These are phyloP conservation scores for Silene vulgaris DNA, from an alignment of 179 eudicot species.

Conservation along the genomic window DNA sequence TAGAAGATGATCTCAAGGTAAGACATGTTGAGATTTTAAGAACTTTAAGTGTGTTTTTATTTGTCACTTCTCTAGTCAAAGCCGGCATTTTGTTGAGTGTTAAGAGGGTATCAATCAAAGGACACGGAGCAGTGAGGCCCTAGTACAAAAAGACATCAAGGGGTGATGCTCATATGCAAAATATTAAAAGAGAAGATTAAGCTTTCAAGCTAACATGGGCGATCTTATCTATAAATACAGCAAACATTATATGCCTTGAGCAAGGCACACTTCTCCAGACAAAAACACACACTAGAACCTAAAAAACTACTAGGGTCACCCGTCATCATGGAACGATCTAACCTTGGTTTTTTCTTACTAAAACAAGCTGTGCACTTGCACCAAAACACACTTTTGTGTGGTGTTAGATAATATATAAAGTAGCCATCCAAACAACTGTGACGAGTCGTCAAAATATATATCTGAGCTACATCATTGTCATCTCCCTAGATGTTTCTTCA, in stretches of 20 bases:
- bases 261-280: not conserved
- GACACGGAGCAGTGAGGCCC: not conserved
- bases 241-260: too few species aligned
- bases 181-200: not conserved
- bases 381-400: not conserved
- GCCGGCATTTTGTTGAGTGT: not conserved
- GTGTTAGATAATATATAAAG: not conserved
- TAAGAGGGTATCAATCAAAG: not conserved
- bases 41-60: not conserved
- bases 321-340: not conserved
- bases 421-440: not conserved
- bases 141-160: not conserved
- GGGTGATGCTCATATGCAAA: not conserved
- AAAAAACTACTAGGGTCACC: not conserved
- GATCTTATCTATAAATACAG: too few species aligned
- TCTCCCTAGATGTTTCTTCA: not conserved
- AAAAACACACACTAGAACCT: conserved; percentile 3
- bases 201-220: not conserved
- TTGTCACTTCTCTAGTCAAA: not conserved
- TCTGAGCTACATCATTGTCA: conserved; percentile 1
- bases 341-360: not conserved
- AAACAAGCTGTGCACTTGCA: not conserved
- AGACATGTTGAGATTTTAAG: conserved; percentile 1
- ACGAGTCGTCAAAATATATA: not conserved
- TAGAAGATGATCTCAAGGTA: not conserved